phyloP scores from a whole-genome alignment of 148 eudicot genomes.

The Cornus kousa region DNA sequence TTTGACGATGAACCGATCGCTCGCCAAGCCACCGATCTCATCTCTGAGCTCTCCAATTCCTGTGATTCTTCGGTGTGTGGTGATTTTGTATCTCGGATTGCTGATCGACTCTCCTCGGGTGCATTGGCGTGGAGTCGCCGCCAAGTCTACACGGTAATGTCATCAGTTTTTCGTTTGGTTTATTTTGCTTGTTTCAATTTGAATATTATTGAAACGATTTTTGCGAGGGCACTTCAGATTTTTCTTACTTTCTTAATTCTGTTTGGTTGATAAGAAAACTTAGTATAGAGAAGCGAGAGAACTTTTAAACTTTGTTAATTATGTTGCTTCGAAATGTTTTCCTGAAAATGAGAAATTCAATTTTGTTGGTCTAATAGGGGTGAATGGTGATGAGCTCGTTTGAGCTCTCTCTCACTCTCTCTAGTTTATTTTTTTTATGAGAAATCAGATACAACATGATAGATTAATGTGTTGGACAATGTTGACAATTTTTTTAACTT shows the following conservation, averaged over 20 bases:
- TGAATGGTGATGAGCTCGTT: not conserved
- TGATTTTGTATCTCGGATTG: slow-evolving; percentile 58
- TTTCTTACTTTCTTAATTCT: too few species aligned
- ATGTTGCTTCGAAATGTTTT: too few species aligned
- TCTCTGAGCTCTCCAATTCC: slow-evolving; percentile 31
- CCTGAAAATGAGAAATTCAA: too few species aligned
- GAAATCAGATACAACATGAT: too few species aligned
- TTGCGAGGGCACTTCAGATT: too few species aligned
- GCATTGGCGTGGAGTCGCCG: slow-evolving; percentile 67
- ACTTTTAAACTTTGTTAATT: too few species aligned
- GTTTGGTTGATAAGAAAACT: too few species aligned
- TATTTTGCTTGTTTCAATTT: not conserved
- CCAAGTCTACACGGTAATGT: slow-evolving; percentile 63
- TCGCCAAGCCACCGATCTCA: slow-evolving; percentile 42
- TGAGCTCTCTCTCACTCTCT: not conserved
- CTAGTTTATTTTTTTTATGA: too few species aligned
- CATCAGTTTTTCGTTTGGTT: not conserved
- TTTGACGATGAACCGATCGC: slow-evolving; percentile 71
- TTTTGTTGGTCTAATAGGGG: not conserved
- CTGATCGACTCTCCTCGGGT: slow-evolving; percentile 40
- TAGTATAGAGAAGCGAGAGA: too few species aligned
- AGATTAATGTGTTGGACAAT: too few species aligned
- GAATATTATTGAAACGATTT: not conserved
- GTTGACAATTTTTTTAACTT: too few species aligned
- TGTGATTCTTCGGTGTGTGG: slow-evolving; percentile 38